These are phyloP conservation scores for Hypoxylon rubiginosum DNA, from an alignment of 2,329 filamentous ascomycete species.

Conservation along the genomic window DNA sequence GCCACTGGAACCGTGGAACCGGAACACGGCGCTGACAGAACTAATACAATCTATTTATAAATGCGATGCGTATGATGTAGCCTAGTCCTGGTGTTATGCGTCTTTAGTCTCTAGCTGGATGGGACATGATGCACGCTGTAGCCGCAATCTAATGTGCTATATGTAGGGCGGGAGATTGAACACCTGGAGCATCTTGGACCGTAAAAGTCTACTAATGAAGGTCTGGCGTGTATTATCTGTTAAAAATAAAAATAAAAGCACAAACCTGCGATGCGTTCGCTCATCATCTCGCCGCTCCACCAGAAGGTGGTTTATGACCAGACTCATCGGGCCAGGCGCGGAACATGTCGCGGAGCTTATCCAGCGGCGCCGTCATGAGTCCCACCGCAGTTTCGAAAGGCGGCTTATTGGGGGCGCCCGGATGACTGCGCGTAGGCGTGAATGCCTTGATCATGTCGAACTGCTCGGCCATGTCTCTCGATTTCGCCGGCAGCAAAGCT, in stretches of 20 bases:
- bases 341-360: constrained; percentile 65
- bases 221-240: no score
- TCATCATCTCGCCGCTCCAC: constrained; percentile 24
- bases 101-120: background rate
- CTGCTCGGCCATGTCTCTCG: constrained; percentile 53
- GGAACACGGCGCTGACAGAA: constrained; percentile 16
- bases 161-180: constrained; percentile 4
- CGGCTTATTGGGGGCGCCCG: constrained; percentile 60
- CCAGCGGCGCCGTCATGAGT: constrained; percentile 65
- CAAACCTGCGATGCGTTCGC: background rate
- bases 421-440: constrained; percentile 60
- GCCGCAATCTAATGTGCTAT: constrained; percentile 5
- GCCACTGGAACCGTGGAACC: background rate
- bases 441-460: constrained; percentile 63
- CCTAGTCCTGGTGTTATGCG: background rate
- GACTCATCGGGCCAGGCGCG: constrained; percentile 37
- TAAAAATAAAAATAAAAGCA: background rate
- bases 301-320: constrained; percentile 16
- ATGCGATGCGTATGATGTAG: constrained; percentile 12
- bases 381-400: constrained; percentile 64
- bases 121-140: background rate
- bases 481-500: constrained; percentile 49
- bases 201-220: no score
- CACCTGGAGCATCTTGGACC: background rate
- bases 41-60: constrained; percentile 18